Evolutionary conservation across 768 basidiomycete genomes (phyloP).

Genomic region (Kwoniella sp.): DNA sequence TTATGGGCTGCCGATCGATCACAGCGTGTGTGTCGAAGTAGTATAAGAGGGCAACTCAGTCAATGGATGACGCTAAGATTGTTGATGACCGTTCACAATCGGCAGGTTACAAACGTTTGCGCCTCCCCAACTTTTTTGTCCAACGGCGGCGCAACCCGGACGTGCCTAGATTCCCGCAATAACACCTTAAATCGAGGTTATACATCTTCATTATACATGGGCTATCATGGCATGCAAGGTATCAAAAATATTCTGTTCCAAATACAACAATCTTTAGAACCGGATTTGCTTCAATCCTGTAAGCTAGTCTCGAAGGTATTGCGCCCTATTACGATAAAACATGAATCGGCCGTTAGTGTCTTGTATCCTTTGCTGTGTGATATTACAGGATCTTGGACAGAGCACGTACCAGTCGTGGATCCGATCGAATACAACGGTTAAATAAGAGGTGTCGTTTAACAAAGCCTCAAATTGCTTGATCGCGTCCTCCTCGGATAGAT

Average conservation of each 20-base stretch:
- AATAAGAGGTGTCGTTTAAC: slow-evolving; percentile 90
- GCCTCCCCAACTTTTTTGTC: not conserved
- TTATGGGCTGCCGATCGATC: no score
- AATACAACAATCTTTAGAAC: no score
- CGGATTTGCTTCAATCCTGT: no score
- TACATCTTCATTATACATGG: not conserved
- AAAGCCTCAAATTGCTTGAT: slow-evolving; percentile 94
- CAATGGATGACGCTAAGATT: no score
- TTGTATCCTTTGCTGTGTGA: no score
- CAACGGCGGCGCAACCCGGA: not conserved
- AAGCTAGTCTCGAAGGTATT: slow-evolving; percentile 47
- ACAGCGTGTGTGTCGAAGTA: no score
- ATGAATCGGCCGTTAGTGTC: no score
- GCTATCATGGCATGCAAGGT: slow-evolving; percentile 27
- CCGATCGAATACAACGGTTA: slow-evolving; percentile 87
- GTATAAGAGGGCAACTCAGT: no score
- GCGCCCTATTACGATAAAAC: slow-evolving; percentile 30
- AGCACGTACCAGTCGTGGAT: slow-evolving; percentile 65
- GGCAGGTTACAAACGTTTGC: slow-evolving; percentile 1
- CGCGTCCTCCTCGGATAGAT: slow-evolving; percentile 93
- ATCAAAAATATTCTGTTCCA: no score
- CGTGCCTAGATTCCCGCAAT: slow-evolving; percentile 1
- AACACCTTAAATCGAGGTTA: not conserved
- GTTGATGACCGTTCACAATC: no score
- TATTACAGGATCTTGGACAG: not conserved